phyloP scores from a whole-genome alignment of 768 basidiomycete genomes.

The Erythrobasidium yunnanense region DNA sequence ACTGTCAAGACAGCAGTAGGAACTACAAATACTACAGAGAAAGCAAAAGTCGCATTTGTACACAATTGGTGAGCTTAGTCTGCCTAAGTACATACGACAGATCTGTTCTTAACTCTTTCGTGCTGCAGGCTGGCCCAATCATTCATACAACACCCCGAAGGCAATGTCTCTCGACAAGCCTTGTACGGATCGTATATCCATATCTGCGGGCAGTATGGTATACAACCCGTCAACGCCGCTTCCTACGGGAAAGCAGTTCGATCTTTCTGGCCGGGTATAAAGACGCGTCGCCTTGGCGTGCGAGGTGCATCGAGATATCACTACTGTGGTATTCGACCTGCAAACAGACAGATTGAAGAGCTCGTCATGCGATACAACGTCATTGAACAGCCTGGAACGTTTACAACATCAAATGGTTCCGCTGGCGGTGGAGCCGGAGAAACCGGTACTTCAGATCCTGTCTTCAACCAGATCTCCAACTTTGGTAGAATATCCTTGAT shows the following conservation, averaged over 20 bases:
- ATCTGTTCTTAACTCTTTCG: not conserved
- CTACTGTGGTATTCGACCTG: constrained; percentile 22
- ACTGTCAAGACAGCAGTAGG: not conserved
- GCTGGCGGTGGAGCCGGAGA: not conserved
- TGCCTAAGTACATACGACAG: not conserved
- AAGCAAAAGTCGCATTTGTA: constrained; percentile 6
- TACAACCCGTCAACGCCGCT: constrained; percentile 20
- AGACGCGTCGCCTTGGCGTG: constrained; percentile 27
- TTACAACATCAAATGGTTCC: not conserved
- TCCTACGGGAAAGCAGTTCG: constrained; percentile 27
- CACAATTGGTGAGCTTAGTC: constrained; percentile 9
- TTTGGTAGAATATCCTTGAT: not conserved
- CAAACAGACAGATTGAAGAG: not conserved
- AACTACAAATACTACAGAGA: not conserved
- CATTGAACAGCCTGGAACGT: not conserved
- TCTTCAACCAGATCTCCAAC: not conserved
- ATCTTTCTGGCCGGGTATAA: constrained; percentile 26
- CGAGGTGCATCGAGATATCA: constrained; percentile 23
- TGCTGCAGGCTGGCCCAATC: constrained; percentile 16
- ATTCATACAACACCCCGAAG: constrained; percentile 20
- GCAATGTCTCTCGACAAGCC: constrained; percentile 29
- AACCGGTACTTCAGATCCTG: not conserved
- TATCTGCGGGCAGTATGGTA: not conserved
- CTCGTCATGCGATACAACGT: not conserved
- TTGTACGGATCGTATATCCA: constrained; percentile 27